Evolutionary conservation across 768 basidiomycete species (phyloP).

Genomic region (Clavulina sp.): DNA sequence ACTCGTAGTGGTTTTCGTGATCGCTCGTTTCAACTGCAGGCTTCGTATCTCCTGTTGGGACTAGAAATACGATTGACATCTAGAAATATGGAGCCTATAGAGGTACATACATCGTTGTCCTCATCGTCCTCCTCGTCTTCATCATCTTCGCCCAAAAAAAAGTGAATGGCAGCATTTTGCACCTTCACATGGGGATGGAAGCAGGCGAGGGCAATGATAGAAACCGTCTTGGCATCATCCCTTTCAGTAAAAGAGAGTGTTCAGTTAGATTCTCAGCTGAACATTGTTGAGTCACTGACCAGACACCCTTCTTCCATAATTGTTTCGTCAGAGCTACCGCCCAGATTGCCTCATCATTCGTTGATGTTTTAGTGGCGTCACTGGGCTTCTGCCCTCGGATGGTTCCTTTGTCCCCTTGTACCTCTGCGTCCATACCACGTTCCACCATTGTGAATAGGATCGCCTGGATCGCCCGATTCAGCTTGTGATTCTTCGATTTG

Average conservation of each 20-base stretch:
- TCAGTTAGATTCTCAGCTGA: background rate
- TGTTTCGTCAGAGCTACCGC: slow-evolving; percentile 87
- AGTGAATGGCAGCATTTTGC: slow-evolving; percentile 84
- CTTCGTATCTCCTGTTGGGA: slow-evolving; percentile 49
- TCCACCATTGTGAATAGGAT: slow-evolving; percentile 95
- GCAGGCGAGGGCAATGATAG: slow-evolving; percentile 80
- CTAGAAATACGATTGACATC: slow-evolving; percentile 20
- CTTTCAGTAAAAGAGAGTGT: slow-evolving; percentile 21
- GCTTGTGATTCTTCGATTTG: slow-evolving; percentile 79
- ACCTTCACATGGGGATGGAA: slow-evolving; percentile 90
- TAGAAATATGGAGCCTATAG: slow-evolving; percentile 8
- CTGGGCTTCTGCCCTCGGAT: slow-evolving; percentile 27
- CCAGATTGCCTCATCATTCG: slow-evolving; percentile 94
- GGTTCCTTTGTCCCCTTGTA: slow-evolving; percentile 72
- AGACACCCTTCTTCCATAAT: slow-evolving; percentile 83
- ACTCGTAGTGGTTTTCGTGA: slow-evolving; percentile 84
- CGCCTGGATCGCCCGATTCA: slow-evolving; percentile 89
- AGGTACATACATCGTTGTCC: slow-evolving; percentile 32
- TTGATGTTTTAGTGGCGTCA: slow-evolving; percentile 17
- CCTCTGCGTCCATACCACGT: slow-evolving; percentile 68
- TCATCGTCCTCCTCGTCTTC: slow-evolving; percentile 55
- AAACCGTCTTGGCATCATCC: slow-evolving; percentile 82
- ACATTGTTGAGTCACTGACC: slow-evolving; percentile 24
- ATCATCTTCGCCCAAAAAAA: slow-evolving; percentile 85
- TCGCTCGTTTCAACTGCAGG: slow-evolving; percentile 70